A percentile compares a stretch with the other conserved stretches of the same genome.
Evolutionary conservation across 148 eudicot genomes (phyloP).

Genomic region (Arctostaphylos glauca): DNA sequence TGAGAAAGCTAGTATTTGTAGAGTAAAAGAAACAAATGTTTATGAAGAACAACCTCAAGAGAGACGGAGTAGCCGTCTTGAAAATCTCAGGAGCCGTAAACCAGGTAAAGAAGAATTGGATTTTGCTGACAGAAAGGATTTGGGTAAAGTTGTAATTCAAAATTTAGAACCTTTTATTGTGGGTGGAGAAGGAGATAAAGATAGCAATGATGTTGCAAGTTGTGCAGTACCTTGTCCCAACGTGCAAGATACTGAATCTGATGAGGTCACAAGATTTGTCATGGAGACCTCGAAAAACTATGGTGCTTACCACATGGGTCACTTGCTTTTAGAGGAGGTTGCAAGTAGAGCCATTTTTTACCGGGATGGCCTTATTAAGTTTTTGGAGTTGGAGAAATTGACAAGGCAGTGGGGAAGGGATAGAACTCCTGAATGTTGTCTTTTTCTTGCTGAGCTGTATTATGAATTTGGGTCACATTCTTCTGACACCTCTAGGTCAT

Average conservation of each 20-base stretch:
- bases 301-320: constrained; percentile 80
- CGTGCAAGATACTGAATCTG: constrained; percentile 33
- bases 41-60: constrained; percentile 77
- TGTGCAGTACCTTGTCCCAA: constrained; percentile 32
- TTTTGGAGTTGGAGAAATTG: constrained; percentile 85
- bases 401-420: constrained; percentile 68
- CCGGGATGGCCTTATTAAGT: constrained; percentile 51
- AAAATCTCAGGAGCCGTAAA: constrained; percentile 79
- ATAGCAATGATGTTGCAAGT: constrained; percentile 33
- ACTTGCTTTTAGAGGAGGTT: constrained; percentile 81
- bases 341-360: constrained; percentile 47
- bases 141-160: constrained; percentile 58
- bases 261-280: constrained; percentile 57
- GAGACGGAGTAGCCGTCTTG: constrained; percentile 88
- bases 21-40: constrained; percentile 42
- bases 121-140: constrained; percentile 60
- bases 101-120: constrained; percentile 85
- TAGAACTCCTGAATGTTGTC: constrained; percentile 77
- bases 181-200: constrained; percentile 36
- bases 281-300: constrained; percentile 48
- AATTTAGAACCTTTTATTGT: constrained; percentile 63
- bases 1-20: constrained; percentile 31
- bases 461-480: constrained; percentile 70
- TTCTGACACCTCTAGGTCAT: constrained; percentile 39
- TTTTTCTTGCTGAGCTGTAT: constrained; percentile 89